Conservation (phyloP, 1,284 basidiomycete species). For the Ceratobasidium sp. region DNA sequence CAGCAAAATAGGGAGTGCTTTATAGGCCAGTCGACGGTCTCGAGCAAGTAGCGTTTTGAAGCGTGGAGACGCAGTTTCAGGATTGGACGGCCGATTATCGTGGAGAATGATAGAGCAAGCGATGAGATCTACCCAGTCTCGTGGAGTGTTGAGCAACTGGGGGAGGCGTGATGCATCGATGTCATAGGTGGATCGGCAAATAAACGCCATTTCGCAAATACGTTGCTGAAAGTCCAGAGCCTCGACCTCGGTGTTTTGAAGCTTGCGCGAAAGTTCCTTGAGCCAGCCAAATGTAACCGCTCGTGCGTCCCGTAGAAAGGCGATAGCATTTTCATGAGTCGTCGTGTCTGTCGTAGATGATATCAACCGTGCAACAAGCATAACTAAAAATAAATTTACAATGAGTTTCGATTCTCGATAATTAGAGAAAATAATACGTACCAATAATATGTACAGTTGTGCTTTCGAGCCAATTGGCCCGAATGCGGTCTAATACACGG, state of each 20-base stretch:
- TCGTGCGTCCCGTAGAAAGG: slow-evolving; percentile 3
- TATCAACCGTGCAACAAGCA: slow-evolving; percentile 31
- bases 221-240: not conserved
- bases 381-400: not conserved
- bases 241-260: not conserved
- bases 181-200: slow-evolving; percentile 42
- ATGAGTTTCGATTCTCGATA: not conserved
- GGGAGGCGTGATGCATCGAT: slow-evolving; percentile 22
- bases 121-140: slow-evolving; percentile 35
- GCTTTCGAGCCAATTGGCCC: slow-evolving; percentile 36
- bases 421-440: not conserved
- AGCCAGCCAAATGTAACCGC: slow-evolving; percentile 8
- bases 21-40: slow-evolving; percentile 27
- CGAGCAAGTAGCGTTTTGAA: slow-evolving; percentile 1
- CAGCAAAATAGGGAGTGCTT: not conserved
- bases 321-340: not conserved
- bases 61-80: not conserved
- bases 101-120: slow-evolving; percentile 37
- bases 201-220: slow-evolving; percentile 39
- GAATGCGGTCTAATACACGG: not conserved
- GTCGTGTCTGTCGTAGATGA: not conserved
- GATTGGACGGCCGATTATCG: slow-evolving; percentile 34
- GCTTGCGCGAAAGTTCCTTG: not conserved
- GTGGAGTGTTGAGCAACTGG: not conserved
- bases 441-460: slow-evolving; percentile 10